Percentiles rank a stretch among this genome's conserved stretches.
phyloP scores from a whole-genome alignment of 2,329 filamentous ascomycete species.

The Xylogone sp. region DNA sequence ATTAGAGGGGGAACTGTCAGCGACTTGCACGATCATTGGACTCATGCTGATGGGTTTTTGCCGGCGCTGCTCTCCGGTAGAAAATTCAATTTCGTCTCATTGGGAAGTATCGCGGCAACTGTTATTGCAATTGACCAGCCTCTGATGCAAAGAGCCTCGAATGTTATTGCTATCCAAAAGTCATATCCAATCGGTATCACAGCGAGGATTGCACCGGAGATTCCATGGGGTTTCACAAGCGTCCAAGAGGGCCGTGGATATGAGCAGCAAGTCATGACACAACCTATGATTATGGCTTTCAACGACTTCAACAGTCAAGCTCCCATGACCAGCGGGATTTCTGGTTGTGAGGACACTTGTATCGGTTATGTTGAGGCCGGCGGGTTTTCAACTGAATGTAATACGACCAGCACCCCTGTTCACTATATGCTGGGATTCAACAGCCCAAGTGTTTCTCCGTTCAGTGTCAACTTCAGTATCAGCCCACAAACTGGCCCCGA shows the following conservation, averaged over 20 bases:
- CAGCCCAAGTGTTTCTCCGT: neutral
- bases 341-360: slow-evolving; percentile 6
- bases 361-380: slow-evolving; percentile 6
- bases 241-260: slow-evolving; percentile 1
- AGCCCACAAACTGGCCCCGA: too few species aligned
- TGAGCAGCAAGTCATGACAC: slow-evolving; percentile 5
- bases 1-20: slow-evolving; percentile 3
- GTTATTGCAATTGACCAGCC: slow-evolving; percentile 12
- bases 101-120: slow-evolving; percentile 8
- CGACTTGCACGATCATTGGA: slow-evolving; percentile 9
- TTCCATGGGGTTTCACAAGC: slow-evolving; percentile 10
- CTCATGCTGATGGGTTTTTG: slow-evolving; percentile 7
- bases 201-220: slow-evolving; percentile 6
- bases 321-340: slow-evolving; percentile 4
- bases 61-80: slow-evolving; percentile 8
- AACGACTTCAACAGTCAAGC: slow-evolving; percentile 1
- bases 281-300: slow-evolving; percentile 1
- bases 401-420: neutral
- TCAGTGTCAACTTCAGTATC: neutral
- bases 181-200: neutral
- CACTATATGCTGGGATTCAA: too few species aligned
- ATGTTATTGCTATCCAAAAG: neutral
- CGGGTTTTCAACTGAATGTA: slow-evolving; percentile 5
- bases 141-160: slow-evolving; percentile 14
- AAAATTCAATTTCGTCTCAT: slow-evolving; percentile 8